Evolutionary conservation across 1,139 yeast genomes (phyloP), one percentile per base, ranked within the genome.

Genomic region (Magnusiomyces tetraspermus): DNA sequence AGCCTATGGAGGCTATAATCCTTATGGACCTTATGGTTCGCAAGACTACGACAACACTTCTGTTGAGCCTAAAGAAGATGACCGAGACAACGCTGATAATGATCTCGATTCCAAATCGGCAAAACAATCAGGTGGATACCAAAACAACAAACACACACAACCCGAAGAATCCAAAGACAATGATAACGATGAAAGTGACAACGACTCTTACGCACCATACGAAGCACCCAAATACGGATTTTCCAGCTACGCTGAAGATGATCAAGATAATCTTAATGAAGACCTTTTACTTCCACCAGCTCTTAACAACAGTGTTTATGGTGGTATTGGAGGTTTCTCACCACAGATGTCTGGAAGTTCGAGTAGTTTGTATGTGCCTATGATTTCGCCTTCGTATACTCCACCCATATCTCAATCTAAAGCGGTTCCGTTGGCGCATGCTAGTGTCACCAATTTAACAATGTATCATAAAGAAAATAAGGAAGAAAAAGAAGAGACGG

Each of bases 191-290:
- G 50, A 24, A 37, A 28, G 24, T 31, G 44, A 43, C 17, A 40
- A n/a, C 11, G 46, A 46, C 28, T 44, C 24, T 33, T 45, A 45
- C 46, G 49, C 50, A 6, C 48, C 56, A 28, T 55, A 55, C 23
- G 54, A 55, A n/a, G 55, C 55, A 15, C 59, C 65, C 41, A 63
- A 66, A 26, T 72, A 68, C 26, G 66, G 63, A n/a, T 26, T 5
- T 38, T 28, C n/a, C 4, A 22, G 23, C 41, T 11, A 50, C 31
- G 37, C 43, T 22, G 43, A 33, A 17, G 37, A 6, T n/a, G 45
- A 49, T n/a, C n/a, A n/a, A 15, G 36, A 42, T 5, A 28, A 33
- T 31, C 17, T 22, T n/a, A 21, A 19, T 6, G 42, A 45, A 26
- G 49, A 41, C 5, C 24, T 45, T 15, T 28, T 50, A 33, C 38